Conservation (phyloP, 2,329 filamentous ascomycete species). For the Alternaria rosae region DNA sequence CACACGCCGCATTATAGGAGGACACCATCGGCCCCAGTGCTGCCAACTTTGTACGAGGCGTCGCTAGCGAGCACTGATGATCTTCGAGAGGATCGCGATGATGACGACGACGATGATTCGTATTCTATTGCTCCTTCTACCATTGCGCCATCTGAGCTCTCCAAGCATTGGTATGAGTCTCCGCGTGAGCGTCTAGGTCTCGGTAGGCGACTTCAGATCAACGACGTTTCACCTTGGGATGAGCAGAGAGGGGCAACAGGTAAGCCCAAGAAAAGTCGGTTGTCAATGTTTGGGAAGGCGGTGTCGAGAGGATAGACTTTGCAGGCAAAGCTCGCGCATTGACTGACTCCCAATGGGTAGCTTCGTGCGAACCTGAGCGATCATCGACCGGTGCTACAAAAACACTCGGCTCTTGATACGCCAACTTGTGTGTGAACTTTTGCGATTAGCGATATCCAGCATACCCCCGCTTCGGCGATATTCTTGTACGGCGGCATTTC, state of each 20-base stretch:
- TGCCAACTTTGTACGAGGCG: constrained; percentile 45
- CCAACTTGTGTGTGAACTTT: constrained; percentile 1
- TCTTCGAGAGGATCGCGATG: constrained; percentile 9
- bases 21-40: constrained; percentile 23
- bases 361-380: constrained; percentile 6
- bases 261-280: constrained; percentile 41
- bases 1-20: constrained; percentile 21
- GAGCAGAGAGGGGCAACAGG: constrained; percentile 22
- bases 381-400: background rate
- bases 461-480: background rate
- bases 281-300: constrained; percentile 33
- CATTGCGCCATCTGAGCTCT: constrained; percentile 46
- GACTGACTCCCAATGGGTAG: constrained; percentile 13
- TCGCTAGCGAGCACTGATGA: constrained; percentile 38
- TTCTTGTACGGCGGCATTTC: constrained; percentile 5
- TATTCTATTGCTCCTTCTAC: constrained; percentile 40
- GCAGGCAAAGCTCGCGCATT: constrained; percentile 11
- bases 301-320: constrained; percentile 14
- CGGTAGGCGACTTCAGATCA: constrained; percentile 44
- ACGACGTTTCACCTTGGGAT: constrained; percentile 45
- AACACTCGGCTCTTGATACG: background rate
- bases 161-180: constrained; percentile 46
- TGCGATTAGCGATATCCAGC: constrained; percentile 5
- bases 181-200: constrained; percentile 49
- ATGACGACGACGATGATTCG: constrained; percentile 26